Evolutionary conservation across 73 alveolate species (phyloP), one percentile per base, ranked within the genome.

Genomic region (Halteria grandinella): DNA sequence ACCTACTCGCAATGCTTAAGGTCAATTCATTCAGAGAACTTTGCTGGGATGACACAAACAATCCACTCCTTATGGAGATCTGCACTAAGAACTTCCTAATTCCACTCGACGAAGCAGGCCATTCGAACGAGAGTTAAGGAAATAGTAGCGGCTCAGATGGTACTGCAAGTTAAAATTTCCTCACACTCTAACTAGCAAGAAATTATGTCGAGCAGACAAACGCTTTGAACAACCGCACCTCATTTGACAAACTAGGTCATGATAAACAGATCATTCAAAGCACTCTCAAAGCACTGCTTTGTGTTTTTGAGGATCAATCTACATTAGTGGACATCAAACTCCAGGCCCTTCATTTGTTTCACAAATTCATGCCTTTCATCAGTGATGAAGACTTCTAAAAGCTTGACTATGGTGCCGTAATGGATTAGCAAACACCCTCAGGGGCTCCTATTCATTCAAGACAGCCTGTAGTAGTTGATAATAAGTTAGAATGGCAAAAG

Each of bases 11-110:
- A 15, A 66, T 45, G 32, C 33, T 66, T 4, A 66, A 66, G 32
- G 36, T 66, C 11, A 66, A 66, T 66, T 23, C 52, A 2, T 44
- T 45, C 28, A 66, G 45, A 28, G 80, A 66, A 24, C 69, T 66
- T 39, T 66, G 80, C 29, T 66, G 80, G 80, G 10, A n/a, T 20
- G 47, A 63, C 3, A 44, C 69, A 12, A 66, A 66, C 28, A 66
- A 66, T 47, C 80, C 80, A 6, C 29, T 66, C 1, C 47, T 44
- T 33, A 24, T 66, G 15, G 66, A 66, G 23, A 66, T 66, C 10
- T 39, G 10, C n/a, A n/a, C 25, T 2, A 66, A 24, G 41, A 62
- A 40, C 24, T 4, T 20, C 29, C 18, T 25, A 17, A 32, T n/a
- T 8, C 31, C 29, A 48, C 31, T 12, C 10, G 60, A 48, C 11